Percentiles rank a stretch among this genome's conserved stretches.
These are phyloP conservation scores for Xylariaceae sp. DNA, from an alignment of 2,329 filamentous ascomycete genomes.

Conservation along the genomic window DNA sequence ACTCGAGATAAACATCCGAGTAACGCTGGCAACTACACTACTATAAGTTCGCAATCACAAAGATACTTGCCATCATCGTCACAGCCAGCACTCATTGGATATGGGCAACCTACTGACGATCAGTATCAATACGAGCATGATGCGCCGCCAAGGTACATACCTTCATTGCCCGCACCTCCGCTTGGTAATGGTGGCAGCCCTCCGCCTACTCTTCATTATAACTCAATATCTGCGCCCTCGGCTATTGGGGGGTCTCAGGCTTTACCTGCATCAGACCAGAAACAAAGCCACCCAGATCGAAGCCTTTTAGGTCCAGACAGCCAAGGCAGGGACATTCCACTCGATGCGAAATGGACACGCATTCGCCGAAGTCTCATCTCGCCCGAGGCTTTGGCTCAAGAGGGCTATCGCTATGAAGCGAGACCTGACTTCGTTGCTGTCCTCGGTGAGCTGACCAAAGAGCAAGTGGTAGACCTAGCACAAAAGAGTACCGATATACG, in stretches of 20 bases:
- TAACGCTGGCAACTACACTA: slow-evolving; percentile 29
- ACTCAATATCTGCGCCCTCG: slow-evolving; percentile 26
- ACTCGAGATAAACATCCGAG: slow-evolving; percentile 31
- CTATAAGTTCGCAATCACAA: slow-evolving; percentile 33
- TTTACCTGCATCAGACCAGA: background rate
- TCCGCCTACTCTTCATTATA: slow-evolving; percentile 18
- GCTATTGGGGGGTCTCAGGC: slow-evolving; percentile 18
- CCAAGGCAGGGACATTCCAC: slow-evolving; percentile 52
- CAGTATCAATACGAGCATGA: slow-evolving; percentile 25
- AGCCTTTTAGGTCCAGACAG: slow-evolving; percentile 52
- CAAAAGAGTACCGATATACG: slow-evolving; percentile 46
- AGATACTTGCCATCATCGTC: slow-evolving; percentile 34
- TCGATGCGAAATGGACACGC: slow-evolving; percentile 57
- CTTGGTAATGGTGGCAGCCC: slow-evolving; percentile 24
- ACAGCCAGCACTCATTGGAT: slow-evolving; percentile 33
- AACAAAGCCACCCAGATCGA: slow-evolving; percentile 19
- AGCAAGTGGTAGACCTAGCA: slow-evolving; percentile 51
- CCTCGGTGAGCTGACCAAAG: slow-evolving; percentile 49
- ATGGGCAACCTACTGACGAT: slow-evolving; percentile 18
- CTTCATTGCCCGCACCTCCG: slow-evolving; percentile 34
- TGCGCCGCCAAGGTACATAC: slow-evolving; percentile 39
- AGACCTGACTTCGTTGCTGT: slow-evolving; percentile 58
- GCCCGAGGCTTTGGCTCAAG: slow-evolving; percentile 52
- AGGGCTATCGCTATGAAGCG: slow-evolving; percentile 57
- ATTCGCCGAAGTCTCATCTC: slow-evolving; percentile 54